Conservation (phyloP, 2,329 filamentous ascomycete genomes). For the Pseudocercospora cruenta region DNA sequence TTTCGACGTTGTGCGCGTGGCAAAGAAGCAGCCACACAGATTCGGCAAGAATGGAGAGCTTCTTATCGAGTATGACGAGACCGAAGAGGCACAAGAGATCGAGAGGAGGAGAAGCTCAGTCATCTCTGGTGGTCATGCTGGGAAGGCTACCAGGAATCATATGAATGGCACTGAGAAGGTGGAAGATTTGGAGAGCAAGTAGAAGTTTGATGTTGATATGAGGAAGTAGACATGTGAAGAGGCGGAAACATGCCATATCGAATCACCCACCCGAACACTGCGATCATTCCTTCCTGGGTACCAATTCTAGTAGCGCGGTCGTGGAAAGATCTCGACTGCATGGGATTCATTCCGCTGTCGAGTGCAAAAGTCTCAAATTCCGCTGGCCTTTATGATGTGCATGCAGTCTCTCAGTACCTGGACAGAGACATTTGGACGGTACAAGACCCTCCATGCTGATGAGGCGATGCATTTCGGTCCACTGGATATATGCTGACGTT, state of each 20-base stretch:
- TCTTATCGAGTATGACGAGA: conserved; percentile 56
- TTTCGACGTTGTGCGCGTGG: conserved; percentile 57
- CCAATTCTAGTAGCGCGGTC: too few species aligned
- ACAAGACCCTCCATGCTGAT: not conserved
- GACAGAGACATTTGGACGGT: not conserved
- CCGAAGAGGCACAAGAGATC: conserved; percentile 33
- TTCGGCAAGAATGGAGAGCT: conserved; percentile 63
- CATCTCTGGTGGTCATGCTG: conserved; percentile 10
- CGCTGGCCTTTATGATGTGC: not conserved
- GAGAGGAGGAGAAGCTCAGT: conserved; percentile 32
- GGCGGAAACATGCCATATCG: too few species aligned
- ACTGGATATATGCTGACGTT: not conserved
- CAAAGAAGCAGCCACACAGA: conserved; percentile 56
- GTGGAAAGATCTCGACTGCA: too few species aligned
- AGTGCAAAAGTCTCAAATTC: not conserved
- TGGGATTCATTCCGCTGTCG: not conserved
- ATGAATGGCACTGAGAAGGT: conserved; percentile 12
- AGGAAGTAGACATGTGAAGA: not conserved
- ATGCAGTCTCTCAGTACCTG: not conserved
- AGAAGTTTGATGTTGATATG: not conserved
- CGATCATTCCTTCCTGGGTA: too few species aligned
- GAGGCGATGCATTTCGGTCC: not conserved
- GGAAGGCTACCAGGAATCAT: not conserved
- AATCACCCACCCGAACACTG: too few species aligned
- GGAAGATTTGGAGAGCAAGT: conserved; percentile 18